Evolutionary conservation across 305 asterid genomes (phyloP), one percentile per base, ranked within the genome.

Genomic region (Fraxinus nigra): DNA sequence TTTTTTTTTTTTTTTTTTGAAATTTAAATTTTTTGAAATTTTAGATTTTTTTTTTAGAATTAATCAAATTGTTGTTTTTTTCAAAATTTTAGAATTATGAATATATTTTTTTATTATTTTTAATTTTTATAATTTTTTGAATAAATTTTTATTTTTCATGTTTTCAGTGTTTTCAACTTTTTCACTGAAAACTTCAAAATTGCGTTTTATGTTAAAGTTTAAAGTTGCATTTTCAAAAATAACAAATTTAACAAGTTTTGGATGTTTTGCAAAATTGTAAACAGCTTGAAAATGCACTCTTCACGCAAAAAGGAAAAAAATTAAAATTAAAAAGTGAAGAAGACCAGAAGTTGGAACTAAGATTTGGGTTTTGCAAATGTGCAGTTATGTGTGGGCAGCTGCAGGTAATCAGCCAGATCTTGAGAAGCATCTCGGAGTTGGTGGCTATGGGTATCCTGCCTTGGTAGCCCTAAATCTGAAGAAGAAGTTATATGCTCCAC

Each of bases 381-480:
- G 90, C 97, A 95, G 99, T 87, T 95, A 77, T 83, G 90, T 95
- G 35, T 95, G 99, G 99, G 93, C 90, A 43, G 96, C 95, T 77
- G 97, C 99, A 0, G 98, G 97, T 80, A 92, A 92, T 87, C 99
- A 95, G 85, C 88, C 92, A 30, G 96, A 93, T 82, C 97, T 95
- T 56, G 99, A 95, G 84, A 92, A 90, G 88, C 92, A 89, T 20
- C 96, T 95, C 0, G 96, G 96, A 67, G 99, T 95, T 48, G 99
- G 99, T 74, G 99, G 99, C 81, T 95, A 95, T 6, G 99, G 99
- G 0, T 95, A 95, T 84, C 99, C 99, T 18, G 98, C 99, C 81
- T 70, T 95, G 85, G 91, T 95, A 75, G 99, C 97, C 73, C 92
- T 95, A 43, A 95, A 92, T 84, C 82, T 93, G 80, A 93, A 94